phyloP scores from a whole-genome alignment of 768 basidiomycete genomes.

The Boletellus sp. region DNA sequence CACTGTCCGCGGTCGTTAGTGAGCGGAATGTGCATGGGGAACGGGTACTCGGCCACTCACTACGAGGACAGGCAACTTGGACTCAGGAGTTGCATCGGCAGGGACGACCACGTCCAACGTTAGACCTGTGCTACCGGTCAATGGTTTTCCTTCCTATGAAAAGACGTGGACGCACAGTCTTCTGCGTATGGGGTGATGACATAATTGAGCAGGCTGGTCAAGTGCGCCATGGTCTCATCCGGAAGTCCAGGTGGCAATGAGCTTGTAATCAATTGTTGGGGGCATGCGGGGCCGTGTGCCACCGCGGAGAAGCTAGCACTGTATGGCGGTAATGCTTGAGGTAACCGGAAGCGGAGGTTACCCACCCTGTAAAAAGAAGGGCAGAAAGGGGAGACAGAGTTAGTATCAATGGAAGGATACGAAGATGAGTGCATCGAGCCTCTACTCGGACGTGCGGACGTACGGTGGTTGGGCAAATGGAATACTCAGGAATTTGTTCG shows the following conservation, averaged over 20 bases:
- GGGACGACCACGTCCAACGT: too few relatives aligned
- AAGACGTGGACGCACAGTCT: too few relatives aligned
- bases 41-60: too few relatives aligned
- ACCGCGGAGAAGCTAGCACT: conserved; percentile 35
- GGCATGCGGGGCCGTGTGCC: conserved; percentile 37
- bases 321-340: conserved; percentile 16
- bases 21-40: too few relatives aligned
- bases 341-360: conserved; percentile 18
- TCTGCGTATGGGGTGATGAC: conserved; percentile 1
- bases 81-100: too few relatives aligned
- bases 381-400: not conserved
- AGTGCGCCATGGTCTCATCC: not conserved
- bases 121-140: too few relatives aligned
- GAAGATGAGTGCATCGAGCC: too few relatives aligned
- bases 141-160: too few relatives aligned
- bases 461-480: conserved; percentile 19
- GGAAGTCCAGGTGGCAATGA: not conserved
- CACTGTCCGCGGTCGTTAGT: too few relatives aligned
- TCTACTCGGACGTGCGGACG: not conserved
- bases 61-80: too few relatives aligned
- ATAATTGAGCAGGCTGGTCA: not conserved
- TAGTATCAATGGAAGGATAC: too few relatives aligned
- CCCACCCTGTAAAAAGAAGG: conserved; percentile 5
- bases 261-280: conserved; percentile 28
- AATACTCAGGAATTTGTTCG: conserved; percentile 15